phyloP scores from a whole-genome alignment of 176 grass and related monocot genomes.

The Poa pratensis region DNA sequence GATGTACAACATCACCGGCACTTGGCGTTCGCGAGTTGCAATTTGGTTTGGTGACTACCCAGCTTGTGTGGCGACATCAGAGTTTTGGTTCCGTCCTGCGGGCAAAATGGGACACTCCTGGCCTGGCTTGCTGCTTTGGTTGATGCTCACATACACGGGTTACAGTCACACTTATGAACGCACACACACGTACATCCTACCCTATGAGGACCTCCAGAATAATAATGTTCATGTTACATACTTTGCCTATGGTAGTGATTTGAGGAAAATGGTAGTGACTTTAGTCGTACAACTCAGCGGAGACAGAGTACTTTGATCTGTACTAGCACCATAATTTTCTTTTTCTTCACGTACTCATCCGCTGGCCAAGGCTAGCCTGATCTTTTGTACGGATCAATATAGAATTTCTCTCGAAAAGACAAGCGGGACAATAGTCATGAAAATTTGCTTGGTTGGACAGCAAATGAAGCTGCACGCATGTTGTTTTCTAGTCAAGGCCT shows the following conservation, averaged over 20 bases:
- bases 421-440: neutral
- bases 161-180: too few species aligned
- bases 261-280: neutral
- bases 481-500: neutral
- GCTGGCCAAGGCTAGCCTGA: neutral
- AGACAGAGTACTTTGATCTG: neutral
- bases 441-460: neutral
- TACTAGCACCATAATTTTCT: neutral
- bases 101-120: too few species aligned
- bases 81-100: too few species aligned
- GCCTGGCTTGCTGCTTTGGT: too few species aligned
- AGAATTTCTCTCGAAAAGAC: neutral
- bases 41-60: too few species aligned
- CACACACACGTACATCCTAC: too few species aligned
- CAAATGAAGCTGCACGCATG: neutral
- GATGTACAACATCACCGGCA: too few species aligned
- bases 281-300: conserved; percentile 12
- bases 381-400: neutral
- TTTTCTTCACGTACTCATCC: neutral
- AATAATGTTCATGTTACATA: neutral
- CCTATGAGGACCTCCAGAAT: neutral
- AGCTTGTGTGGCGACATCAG: too few species aligned
- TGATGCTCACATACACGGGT: too few species aligned
- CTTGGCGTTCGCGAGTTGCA: too few species aligned
- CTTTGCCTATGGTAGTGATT: neutral